A percentile compares a stretch with the other conserved stretches of the same genome.
phyloP scores from a whole-genome alignment of 2,329 filamentous ascomycete genomes.

The Pseudocercospora pini-densiflorae region DNA sequence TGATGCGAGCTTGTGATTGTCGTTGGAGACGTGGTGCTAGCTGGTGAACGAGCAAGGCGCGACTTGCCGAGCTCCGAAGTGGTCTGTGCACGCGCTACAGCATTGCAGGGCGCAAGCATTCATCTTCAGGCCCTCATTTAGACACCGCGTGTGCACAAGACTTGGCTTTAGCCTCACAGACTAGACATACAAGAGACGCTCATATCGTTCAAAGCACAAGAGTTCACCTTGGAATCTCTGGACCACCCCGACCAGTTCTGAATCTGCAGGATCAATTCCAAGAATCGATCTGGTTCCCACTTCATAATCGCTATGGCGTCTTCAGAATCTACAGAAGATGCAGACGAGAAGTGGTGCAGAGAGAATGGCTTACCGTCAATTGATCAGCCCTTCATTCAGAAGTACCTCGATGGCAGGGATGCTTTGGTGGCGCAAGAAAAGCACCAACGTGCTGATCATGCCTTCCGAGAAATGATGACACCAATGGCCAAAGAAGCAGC shows the following conservation, averaged over 20 bases:
- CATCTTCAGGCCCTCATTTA: background rate
- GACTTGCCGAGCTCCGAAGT: background rate
- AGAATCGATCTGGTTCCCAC: background rate
- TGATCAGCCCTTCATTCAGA: slow-evolving; percentile 76
- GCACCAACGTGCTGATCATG: slow-evolving; percentile 75
- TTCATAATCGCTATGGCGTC: background rate
- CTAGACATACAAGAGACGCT: background rate
- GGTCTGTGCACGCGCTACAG: background rate
- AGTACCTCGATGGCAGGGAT: slow-evolving; percentile 77
- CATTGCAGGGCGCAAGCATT: background rate
- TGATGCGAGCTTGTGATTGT: background rate
- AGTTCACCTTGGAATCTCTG: too few relatives aligned
- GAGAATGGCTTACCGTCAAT: slow-evolving; percentile 47
- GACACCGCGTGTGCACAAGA: background rate
- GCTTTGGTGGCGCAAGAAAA: slow-evolving; percentile 81
- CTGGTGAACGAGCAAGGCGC: background rate
- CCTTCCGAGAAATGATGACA: slow-evolving; percentile 75
- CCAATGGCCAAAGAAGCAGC: slow-evolving; percentile 79
- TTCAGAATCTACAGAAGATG: background rate
- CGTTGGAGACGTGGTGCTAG: slow-evolving; percentile 3
- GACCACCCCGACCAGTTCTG: too few relatives aligned
- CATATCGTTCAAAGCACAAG: too few relatives aligned
- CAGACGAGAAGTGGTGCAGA: slow-evolving; percentile 45
- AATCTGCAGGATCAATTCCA: background rate
- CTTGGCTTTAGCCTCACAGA: too few relatives aligned